These are phyloP conservation scores for Macrocystidia cucumis DNA, from an alignment of 1,284 basidiomycete genomes.

Conservation along the genomic window DNA sequence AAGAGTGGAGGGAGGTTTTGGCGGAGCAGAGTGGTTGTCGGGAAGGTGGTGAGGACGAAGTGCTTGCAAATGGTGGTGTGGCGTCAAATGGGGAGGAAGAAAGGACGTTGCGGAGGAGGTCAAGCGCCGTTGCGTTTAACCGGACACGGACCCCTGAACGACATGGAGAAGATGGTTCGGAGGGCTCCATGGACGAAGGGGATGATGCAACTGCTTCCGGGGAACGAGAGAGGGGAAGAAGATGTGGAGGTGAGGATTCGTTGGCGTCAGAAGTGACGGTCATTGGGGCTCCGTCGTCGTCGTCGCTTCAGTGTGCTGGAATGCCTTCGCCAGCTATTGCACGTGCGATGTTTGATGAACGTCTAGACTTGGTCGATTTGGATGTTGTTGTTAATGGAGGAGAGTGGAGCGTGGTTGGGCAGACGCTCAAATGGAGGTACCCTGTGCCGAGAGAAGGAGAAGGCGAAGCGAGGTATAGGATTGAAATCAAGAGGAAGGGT, in stretches of 20 bases:
- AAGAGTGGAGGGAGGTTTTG: conserved; percentile 10
- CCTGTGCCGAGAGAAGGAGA: conserved; percentile 46
- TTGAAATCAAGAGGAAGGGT: conserved; percentile 56
- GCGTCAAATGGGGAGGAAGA: conserved; percentile 6
- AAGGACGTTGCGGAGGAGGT: conserved; percentile 1
- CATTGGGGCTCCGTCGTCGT: no score
- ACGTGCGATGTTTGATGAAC: neutral
- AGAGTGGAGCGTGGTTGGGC: conserved; percentile 59
- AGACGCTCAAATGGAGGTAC: conserved; percentile 84
- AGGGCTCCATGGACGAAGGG: no score
- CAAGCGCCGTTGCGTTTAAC: no score
- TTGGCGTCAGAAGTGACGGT: no score
- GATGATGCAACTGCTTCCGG: no score
- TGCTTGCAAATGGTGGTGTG: conserved; percentile 1
- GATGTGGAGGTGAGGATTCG: no score
- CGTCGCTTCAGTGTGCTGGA: no score
- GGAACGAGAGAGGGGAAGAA: no score
- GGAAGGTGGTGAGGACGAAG: conserved; percentile 6
- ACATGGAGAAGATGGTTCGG: no score
- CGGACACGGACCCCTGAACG: no score
- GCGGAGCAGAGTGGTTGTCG: conserved; percentile 6
- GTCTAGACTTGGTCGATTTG: conserved; percentile 20
- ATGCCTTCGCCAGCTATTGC: no score
- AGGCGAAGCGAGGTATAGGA: conserved; percentile 46
- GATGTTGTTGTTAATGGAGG: conserved; percentile 59